Evolutionary conservation across 805 yeast species (phyloP).

Genomic region (Metschnikowia kunwiensis): DNA sequence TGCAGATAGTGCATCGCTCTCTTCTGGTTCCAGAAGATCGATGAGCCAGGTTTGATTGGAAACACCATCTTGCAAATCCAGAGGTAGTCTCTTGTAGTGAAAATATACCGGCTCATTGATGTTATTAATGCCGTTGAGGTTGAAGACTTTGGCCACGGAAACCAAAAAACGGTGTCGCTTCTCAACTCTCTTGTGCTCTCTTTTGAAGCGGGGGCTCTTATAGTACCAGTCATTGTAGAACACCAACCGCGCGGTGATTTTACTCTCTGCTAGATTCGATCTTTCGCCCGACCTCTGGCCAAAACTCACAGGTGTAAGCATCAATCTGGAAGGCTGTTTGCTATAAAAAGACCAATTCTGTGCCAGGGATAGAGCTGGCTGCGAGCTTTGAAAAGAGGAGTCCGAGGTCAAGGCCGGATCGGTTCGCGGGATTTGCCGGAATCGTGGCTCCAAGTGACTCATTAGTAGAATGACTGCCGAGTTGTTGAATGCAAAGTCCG

Average conservation of each 20-base stretch:
- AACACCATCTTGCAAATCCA: too few relatives aligned
- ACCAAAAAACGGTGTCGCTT: slow-evolving; percentile 10
- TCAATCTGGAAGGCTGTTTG: slow-evolving; percentile 1
- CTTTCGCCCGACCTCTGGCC: slow-evolving; percentile 6
- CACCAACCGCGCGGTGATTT: slow-evolving; percentile 24
- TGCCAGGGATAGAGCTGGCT: not conserved
- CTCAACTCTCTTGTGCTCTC: not conserved
- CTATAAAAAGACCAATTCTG: not conserved
- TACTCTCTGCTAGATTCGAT: slow-evolving; percentile 12
- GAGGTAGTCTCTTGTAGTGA: too few relatives aligned
- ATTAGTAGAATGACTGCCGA: slow-evolving; percentile 28
- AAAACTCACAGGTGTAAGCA: slow-evolving; percentile 12
- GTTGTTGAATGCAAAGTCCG: slow-evolving; percentile 22
- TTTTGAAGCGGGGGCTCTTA: slow-evolving; percentile 15
- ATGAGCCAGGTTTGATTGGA: slow-evolving; percentile 9
- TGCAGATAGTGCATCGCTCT: slow-evolving; percentile 8
- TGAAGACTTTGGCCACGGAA: slow-evolving; percentile 14
- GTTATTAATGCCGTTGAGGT: slow-evolving; percentile 8
- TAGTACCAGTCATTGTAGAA: slow-evolving; percentile 38
- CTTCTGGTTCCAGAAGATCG: slow-evolving; percentile 13
- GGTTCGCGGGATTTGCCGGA: slow-evolving; percentile 4
- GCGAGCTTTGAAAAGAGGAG: slow-evolving; percentile 6
- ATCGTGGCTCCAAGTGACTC: slow-evolving; percentile 33
- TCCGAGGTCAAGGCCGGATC: slow-evolving; percentile 1
- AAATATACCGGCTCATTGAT: slow-evolving; percentile 24